Evolutionary conservation across 805 yeast species (phyloP).

Genomic region (Candida nitratophila): DNA sequence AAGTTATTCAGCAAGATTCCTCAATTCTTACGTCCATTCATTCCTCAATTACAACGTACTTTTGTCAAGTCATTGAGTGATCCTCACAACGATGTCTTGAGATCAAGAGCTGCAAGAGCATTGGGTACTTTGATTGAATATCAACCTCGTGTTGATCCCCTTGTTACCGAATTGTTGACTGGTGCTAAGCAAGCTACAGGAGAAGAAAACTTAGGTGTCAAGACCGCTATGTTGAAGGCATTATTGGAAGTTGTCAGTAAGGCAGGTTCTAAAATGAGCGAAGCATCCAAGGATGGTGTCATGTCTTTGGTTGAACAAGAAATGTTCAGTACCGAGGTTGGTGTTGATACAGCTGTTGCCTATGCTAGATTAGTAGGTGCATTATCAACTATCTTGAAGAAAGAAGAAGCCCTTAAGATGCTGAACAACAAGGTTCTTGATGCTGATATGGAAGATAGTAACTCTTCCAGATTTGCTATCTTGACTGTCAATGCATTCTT

Average conservation of each 20-base stretch:
- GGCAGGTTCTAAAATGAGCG: constrained; percentile 75
- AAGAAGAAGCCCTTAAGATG: constrained; percentile 57
- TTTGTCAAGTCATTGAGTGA: constrained; percentile 89
- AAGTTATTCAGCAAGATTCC: constrained; percentile 78
- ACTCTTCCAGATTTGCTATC: constrained; percentile 54
- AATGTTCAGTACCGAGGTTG: constrained; percentile 28
- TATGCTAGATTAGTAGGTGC: constrained; percentile 78
- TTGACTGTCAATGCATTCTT: constrained; percentile 74
- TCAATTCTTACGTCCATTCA: constrained; percentile 84
- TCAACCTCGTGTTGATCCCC: constrained; percentile 92
- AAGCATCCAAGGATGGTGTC: constrained; percentile 60
- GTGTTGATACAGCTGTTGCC: constrained; percentile 61
- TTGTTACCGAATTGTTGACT: constrained; percentile 72
- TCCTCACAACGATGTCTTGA: constrained; percentile 58
- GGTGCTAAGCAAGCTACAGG: constrained; percentile 62
- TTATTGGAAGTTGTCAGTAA: constrained; percentile 72
- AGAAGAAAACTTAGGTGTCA: constrained; percentile 52
- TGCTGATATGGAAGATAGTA: constrained; percentile 28
- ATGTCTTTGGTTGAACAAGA: constrained; percentile 71
- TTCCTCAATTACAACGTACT: constrained; percentile 96
- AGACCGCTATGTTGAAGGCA: constrained; percentile 80
- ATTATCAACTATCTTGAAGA: constrained; percentile 56
- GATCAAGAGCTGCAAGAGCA: constrained; percentile 84
- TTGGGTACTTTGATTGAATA: constrained; percentile 80
- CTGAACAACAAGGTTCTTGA: constrained; percentile 52